Base-by-base conservation (phyloP, 495 filamentous ascomycete genomes). In the Podospora tetraspora region DNA sequence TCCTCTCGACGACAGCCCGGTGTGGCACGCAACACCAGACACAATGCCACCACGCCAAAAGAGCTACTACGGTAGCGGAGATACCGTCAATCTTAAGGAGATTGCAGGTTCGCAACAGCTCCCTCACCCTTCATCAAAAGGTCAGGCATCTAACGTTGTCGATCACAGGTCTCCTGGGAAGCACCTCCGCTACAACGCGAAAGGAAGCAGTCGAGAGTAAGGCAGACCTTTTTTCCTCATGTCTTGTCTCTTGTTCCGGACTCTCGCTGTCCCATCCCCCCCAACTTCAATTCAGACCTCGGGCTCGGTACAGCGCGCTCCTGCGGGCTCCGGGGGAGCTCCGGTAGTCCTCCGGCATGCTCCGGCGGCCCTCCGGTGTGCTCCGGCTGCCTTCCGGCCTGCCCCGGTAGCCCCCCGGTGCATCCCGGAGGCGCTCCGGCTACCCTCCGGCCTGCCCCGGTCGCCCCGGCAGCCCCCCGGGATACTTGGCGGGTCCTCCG, bases 161-260 rank as follows among this genome's bases (percentile, higher is more conserved):
- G 23, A 61, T 30, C 27, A 11, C 25, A 74, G 70, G 13, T 7
- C 61, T 30, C 19, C 66, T 77, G 19, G 61, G 57, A 43, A 69
- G 61, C 27, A 21, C 32, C 0, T 59, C 68, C 3, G 62, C 69
- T 4, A 73, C 59, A 22, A 70, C 71, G 37, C 74, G 73, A 29
- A 71, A 74, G 57, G 69, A 75, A 21, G 75, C 76, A 52, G 56
- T 81, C n/a, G 76, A 76, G 62, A 74, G 79, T 81, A 74, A 71
- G 76, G 12, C 34, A 16, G 4, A 16, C 4, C 34, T 43, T 32
- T 58, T 59, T 68, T 32, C 22, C 56, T 11, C 4, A 24, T 30
- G 71, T 59, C 27, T 27, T 21, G n/a, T 69, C 23, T 66, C 29
- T 43, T 3, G 13, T 19, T 7, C 3, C 34, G 13, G 13, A 7